Conservation (phyloP, 768 basidiomycete genomes). For the Phlebiopsis flavidoalba region DNA sequence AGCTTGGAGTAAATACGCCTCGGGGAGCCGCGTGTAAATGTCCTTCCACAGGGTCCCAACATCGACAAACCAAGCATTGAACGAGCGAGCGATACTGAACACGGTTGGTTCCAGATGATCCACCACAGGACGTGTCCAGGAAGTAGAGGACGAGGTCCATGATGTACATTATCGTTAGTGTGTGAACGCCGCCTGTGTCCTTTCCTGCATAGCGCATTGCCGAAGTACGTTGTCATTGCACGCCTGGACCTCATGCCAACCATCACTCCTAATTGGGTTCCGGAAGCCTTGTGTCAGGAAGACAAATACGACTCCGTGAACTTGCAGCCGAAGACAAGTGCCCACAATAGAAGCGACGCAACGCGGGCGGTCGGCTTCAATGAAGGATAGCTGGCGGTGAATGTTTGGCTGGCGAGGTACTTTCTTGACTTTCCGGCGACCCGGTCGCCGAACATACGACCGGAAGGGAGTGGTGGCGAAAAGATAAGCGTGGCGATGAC, state of each 20-base stretch:
- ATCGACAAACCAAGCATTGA: conserved; percentile 80
- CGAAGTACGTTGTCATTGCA: conserved; percentile 87
- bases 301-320: conserved; percentile 96
- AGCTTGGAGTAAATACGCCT: conserved; percentile 97
- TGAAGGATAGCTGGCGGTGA: conserved; percentile 90
- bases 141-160: conserved; percentile 98
- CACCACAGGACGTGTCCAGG: conserved; percentile 99
- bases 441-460: conserved; percentile 97
- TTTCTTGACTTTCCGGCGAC: conserved; percentile 94
- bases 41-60: conserved; percentile 99
- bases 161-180: conserved; percentile 93
- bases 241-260: conserved; percentile 90
- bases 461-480: conserved; percentile 81
- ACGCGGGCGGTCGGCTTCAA: conserved; percentile 61
- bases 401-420: conserved; percentile 97
- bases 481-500: conserved; percentile 83
- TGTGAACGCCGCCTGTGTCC: conserved; percentile 92
- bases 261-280: conserved; percentile 92
- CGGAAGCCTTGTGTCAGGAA: conserved; percentile 94
- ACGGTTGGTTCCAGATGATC: conserved; percentile 99
- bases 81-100: conserved; percentile 82
- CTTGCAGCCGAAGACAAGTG: conserved; percentile 94
- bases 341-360: conserved; percentile 80
- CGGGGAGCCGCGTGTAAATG: conserved; percentile 90
- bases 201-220: conserved; percentile 77